Conservation (phyloP, 2,329 filamentous ascomycete genomes). For the Arthrobotrys musiformis region DNA sequence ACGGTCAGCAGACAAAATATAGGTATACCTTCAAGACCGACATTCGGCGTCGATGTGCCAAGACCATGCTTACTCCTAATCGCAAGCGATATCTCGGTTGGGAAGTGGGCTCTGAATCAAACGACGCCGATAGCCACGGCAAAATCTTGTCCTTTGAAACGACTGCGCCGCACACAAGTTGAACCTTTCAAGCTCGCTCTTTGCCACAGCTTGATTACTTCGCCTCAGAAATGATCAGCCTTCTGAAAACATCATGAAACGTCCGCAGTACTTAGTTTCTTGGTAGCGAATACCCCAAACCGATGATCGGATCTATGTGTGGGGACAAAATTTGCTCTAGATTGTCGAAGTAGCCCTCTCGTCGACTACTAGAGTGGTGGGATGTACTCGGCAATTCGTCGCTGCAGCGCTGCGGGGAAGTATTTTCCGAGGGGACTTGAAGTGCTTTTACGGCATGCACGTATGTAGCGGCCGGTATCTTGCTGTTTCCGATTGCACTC, state of each 20-base stretch:
- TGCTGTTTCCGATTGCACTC: too few species aligned
- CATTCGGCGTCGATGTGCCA: constrained; percentile 8
- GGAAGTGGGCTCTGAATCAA: constrained; percentile 20
- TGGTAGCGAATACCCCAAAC: constrained; percentile 3
- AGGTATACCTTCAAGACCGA: constrained; percentile 7
- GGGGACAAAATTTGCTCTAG: neutral
- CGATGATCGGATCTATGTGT: constrained; percentile 24
- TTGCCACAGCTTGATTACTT: constrained; percentile 23
- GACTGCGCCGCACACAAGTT: constrained; percentile 15
- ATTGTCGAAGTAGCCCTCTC: constrained; percentile 16
- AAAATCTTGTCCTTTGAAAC: constrained; percentile 18
- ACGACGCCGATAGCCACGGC: constrained; percentile 28
- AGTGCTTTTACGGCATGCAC: too few species aligned
- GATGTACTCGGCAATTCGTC: too few species aligned
- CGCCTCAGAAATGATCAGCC: neutral
- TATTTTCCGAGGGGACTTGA: too few species aligned
- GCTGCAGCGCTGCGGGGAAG: too few species aligned
- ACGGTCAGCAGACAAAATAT: neutral
- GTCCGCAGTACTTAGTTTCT: constrained; percentile 7
- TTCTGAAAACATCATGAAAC: constrained; percentile 7
- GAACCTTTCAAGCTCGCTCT: neutral
- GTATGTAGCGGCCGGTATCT: too few species aligned
- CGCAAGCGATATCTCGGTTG: constrained; percentile 32
- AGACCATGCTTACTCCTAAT: constrained; percentile 5
- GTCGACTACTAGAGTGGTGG: neutral